Conservation (phyloP, 2,329 filamentous ascomycete genomes). For the Cercospora sesami region DNA sequence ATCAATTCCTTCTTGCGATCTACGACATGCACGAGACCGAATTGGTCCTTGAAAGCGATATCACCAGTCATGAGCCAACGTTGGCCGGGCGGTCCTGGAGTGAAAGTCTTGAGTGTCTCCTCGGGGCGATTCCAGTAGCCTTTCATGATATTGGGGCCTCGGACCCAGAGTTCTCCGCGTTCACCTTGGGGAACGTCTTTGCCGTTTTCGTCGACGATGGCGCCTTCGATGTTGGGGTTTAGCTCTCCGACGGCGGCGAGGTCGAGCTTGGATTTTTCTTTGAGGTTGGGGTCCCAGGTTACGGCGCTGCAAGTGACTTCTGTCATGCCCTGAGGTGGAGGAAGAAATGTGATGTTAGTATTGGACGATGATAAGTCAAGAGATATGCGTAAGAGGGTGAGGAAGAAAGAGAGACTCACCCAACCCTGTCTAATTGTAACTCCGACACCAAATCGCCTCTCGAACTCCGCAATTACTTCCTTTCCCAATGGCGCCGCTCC, state of each 20-base stretch:
- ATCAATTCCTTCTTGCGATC: constrained; percentile 72
- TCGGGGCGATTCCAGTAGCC: constrained; percentile 66
- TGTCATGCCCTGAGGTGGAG: constrained; percentile 67
- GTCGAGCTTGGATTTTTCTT: constrained; percentile 40
- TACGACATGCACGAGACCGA: constrained; percentile 65
- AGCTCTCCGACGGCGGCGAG: constrained; percentile 17
- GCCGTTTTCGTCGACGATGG: constrained; percentile 43
- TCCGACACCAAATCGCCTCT: constrained; percentile 55
- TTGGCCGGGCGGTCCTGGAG: constrained; percentile 39
- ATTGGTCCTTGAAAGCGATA: constrained; percentile 71
- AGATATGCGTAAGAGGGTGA: neutral
- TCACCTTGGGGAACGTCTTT: constrained; percentile 56
- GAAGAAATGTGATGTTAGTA: neutral
- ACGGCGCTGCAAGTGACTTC: constrained; percentile 72
- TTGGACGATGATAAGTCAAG: neutral
- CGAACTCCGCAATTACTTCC: constrained; percentile 18
- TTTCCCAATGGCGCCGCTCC: constrained; percentile 65
- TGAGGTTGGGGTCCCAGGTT: constrained; percentile 56
- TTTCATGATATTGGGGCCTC: constrained; percentile 70
- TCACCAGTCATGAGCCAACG: constrained; percentile 70
- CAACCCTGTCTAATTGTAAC: constrained; percentile 60
- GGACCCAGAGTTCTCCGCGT: constrained; percentile 68
- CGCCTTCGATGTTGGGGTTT: constrained; percentile 12
- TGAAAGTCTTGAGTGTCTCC: constrained; percentile 48
- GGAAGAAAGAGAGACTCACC: constrained; percentile 6